These are phyloP conservation scores for Sugiyamaella marilandica DNA, from an alignment of 805 yeast species.

Conservation along the genomic window DNA sequence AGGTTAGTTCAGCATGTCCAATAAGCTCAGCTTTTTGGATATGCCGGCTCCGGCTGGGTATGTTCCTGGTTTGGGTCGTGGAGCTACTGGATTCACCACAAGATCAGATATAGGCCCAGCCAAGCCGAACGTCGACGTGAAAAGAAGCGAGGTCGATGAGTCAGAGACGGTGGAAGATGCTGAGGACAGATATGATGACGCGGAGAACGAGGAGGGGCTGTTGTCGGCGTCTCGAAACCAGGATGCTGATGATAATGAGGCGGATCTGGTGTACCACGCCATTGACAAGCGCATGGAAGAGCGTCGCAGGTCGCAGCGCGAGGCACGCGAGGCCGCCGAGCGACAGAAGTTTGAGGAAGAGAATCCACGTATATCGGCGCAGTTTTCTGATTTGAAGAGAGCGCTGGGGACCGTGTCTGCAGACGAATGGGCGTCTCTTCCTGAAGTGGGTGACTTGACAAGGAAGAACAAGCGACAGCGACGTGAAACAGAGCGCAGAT, in stretches of 20 bases:
- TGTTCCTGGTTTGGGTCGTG: constrained; percentile 89
- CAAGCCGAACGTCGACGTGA: constrained; percentile 35
- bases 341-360: constrained; percentile 24
- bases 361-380: constrained; percentile 40
- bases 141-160: constrained; percentile 25
- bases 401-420: constrained; percentile 53
- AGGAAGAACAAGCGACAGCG: constrained; percentile 69
- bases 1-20: background rate
- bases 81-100: constrained; percentile 90
- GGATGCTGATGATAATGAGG: constrained; percentile 68
- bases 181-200: constrained; percentile 29
- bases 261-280: constrained; percentile 60
- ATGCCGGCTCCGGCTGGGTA: constrained; percentile 88
- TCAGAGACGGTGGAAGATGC: constrained; percentile 28
- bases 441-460: constrained; percentile 87
- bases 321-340: constrained; percentile 25
- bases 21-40: constrained; percentile 51
- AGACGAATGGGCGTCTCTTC: constrained; percentile 76
- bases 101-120: constrained; percentile 67
- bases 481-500: constrained; percentile 55
- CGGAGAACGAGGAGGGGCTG: constrained; percentile 34
- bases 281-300: constrained; percentile 53
- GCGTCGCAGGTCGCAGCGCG: constrained; percentile 27
- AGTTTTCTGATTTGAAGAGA: constrained; percentile 66
- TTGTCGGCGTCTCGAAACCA: constrained; percentile 22